Evolutionary conservation across 1,284 basidiomycete species (phyloP).

Genomic region (Trametes sp.): DNA sequence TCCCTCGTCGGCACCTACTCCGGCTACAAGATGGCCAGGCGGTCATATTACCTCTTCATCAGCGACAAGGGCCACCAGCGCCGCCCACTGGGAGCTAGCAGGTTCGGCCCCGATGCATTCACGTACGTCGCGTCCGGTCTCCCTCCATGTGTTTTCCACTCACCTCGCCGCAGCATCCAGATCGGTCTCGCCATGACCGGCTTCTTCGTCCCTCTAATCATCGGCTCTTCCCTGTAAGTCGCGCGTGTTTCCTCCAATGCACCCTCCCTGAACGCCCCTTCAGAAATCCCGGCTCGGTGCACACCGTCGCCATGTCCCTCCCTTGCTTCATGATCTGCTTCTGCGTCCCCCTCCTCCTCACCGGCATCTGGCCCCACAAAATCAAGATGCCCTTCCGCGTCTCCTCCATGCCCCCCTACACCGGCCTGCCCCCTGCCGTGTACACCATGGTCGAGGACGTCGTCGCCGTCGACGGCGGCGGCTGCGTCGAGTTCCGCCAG

Average conservation of each 20-base stretch:
- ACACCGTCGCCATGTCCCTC: conserved; percentile 43
- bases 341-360: conserved; percentile 41
- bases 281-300: conserved; percentile 39
- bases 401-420: conserved; percentile 41
- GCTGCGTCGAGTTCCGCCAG: conserved; percentile 43
- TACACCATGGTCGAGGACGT: conserved; percentile 45
- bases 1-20: conserved; percentile 42
- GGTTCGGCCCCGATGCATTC: conserved; percentile 43
- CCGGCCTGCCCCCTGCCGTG: conserved; percentile 41
- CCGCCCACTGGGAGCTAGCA: conserved; percentile 40
- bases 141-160: not conserved
- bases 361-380: conserved; percentile 39
- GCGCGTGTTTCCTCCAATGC: not conserved
- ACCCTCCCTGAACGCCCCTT: not conserved
- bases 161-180: conserved; percentile 33
- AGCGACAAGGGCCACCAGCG: conserved; percentile 37
- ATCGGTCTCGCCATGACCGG: conserved; percentile 36
- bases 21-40: conserved; percentile 41
- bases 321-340: conserved; percentile 42
- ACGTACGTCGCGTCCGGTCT: conserved; percentile 35
- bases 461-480: conserved; percentile 45
- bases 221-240: conserved; percentile 44
- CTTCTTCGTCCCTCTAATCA: conserved; percentile 44
- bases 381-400: conserved; percentile 43
- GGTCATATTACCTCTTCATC: conserved; percentile 41